A percentile compares a stretch with the other conserved stretches of the same genome.
Evolutionary conservation across 164 flowering plant genomes (phyloP).

Genomic region (Berberis vulgaris): DNA sequence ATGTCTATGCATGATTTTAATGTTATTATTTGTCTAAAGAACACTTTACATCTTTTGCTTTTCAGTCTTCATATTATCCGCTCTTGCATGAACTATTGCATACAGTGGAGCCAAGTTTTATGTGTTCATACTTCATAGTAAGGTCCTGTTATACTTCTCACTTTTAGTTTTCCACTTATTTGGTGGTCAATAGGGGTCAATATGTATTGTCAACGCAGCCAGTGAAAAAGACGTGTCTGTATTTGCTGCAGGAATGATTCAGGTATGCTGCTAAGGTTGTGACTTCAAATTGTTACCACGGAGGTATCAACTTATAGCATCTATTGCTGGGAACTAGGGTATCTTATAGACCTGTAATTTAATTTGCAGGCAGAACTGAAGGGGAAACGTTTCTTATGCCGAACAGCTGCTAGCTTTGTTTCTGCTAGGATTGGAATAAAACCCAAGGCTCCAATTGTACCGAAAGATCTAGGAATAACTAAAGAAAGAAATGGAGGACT

Average conservation of each 20-base stretch:
- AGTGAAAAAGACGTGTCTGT: constrained; percentile 98
- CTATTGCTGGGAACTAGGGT: neutral
- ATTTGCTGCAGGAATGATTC: constrained; percentile 95
- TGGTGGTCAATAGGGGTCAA: constrained; percentile 54
- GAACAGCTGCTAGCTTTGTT: constrained; percentile 99
- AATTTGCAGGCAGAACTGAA: constrained; percentile 77
- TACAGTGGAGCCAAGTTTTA: neutral
- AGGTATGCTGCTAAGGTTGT: constrained; percentile 25
- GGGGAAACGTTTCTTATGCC: constrained; percentile 88
- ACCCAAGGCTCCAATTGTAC: constrained; percentile 64
- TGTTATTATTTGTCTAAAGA: too few relatives aligned
- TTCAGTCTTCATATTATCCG: neutral
- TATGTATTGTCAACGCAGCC: constrained; percentile 93
- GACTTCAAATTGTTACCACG: neutral
- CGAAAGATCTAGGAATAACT: constrained; percentile 59
- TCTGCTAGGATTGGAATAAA: constrained; percentile 86
- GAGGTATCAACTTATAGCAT: neutral
- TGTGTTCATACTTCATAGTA: neutral
- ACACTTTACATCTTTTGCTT: neutral
- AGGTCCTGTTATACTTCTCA: neutral
- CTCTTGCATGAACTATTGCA: neutral
- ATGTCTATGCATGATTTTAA: too few relatives aligned
- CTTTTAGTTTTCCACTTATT: neutral
- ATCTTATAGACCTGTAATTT: neutral
- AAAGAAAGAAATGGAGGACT: constrained; percentile 71